Evolutionary conservation across 495 filamentous ascomycete species (phyloP).

Genomic region (Aspergillus ostianus): DNA sequence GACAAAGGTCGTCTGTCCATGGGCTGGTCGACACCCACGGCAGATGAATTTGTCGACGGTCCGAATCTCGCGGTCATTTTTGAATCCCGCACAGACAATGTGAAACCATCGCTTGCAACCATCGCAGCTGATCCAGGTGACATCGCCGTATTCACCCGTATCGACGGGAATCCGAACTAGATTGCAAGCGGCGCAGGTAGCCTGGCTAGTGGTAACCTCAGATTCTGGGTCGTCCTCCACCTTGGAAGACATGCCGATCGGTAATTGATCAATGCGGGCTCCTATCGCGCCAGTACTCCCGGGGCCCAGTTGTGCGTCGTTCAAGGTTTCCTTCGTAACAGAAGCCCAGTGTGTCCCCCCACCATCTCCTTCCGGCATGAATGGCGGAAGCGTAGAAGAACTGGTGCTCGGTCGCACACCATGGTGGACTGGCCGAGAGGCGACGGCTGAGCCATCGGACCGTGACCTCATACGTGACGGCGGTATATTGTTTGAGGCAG

Average conservation of each 20-base stretch:
- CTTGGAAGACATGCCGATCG: slow-evolving; percentile 24
- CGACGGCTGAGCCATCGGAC: slow-evolving; percentile 45
- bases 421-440: slow-evolving; percentile 39
- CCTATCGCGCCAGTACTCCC: slow-evolving; percentile 6
- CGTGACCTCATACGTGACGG: slow-evolving; percentile 44
- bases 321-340: slow-evolving; percentile 8
- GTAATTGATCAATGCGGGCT: slow-evolving; percentile 1
- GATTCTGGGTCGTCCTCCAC: slow-evolving; percentile 29
- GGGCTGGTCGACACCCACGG: slow-evolving; percentile 52
- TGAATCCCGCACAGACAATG: slow-evolving; percentile 69
- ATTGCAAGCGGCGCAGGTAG: slow-evolving; percentile 52
- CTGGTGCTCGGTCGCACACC: slow-evolving; percentile 43
- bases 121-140: slow-evolving; percentile 73
- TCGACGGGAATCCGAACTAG: slow-evolving; percentile 46
- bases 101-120: slow-evolving; percentile 76
- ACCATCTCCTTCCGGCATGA: slow-evolving; percentile 34
- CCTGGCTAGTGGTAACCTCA: slow-evolving; percentile 29
- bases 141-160: slow-evolving; percentile 48
- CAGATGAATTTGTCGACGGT: slow-evolving; percentile 75
- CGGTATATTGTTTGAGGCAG: slow-evolving; percentile 20
- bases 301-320: slow-evolving; percentile 9
- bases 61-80: slow-evolving; percentile 65
- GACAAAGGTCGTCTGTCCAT: slow-evolving; percentile 65
- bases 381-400: slow-evolving; percentile 36
- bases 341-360: slow-evolving; percentile 20